phyloP scores from a whole-genome alignment of 306 rosid genomes.

The Lotus japonicus region DNA sequence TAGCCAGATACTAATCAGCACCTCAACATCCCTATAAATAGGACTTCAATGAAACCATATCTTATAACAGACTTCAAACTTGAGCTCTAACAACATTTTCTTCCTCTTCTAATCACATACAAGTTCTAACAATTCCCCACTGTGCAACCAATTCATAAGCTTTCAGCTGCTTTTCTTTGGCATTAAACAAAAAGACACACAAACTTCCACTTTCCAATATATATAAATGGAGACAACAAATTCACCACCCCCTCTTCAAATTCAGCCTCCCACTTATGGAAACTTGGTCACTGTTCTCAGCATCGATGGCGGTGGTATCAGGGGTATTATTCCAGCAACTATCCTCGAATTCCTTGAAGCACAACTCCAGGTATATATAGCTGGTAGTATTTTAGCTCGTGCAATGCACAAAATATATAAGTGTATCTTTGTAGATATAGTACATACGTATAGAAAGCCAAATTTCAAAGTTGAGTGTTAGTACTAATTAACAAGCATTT shows the following conservation, averaged over 20 bases:
- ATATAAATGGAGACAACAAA: constrained; percentile 22
- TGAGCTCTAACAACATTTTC: background rate
- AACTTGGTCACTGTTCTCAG: constrained; percentile 57
- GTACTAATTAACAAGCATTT: background rate
- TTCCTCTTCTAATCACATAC: background rate
- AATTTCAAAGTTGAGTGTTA: too few relatives aligned
- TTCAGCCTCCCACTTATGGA: constrained; percentile 60
- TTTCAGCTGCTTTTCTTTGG: background rate
- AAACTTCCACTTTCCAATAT: background rate
- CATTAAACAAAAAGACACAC: background rate
- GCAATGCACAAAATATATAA: too few relatives aligned
- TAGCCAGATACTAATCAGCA: too few relatives aligned
- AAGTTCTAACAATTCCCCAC: too few relatives aligned
- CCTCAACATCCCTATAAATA: too few relatives aligned
- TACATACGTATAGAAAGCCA: too few relatives aligned
- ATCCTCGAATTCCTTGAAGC: constrained; percentile 51
- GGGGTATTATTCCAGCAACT: constrained; percentile 69
- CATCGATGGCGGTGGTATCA: constrained; percentile 84
- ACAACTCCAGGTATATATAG: constrained; percentile 48
- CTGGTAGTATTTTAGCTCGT: too few relatives aligned
- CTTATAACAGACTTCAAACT: too few relatives aligned
- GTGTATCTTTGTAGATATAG: too few relatives aligned
- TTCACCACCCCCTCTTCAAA: constrained; percentile 20
- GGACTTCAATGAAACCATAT: too few relatives aligned
- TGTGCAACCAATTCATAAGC: background rate